Base-by-base conservation (phyloP, 2,329 filamentous ascomycete species). In the Parascedosporium putredinis region DNA sequence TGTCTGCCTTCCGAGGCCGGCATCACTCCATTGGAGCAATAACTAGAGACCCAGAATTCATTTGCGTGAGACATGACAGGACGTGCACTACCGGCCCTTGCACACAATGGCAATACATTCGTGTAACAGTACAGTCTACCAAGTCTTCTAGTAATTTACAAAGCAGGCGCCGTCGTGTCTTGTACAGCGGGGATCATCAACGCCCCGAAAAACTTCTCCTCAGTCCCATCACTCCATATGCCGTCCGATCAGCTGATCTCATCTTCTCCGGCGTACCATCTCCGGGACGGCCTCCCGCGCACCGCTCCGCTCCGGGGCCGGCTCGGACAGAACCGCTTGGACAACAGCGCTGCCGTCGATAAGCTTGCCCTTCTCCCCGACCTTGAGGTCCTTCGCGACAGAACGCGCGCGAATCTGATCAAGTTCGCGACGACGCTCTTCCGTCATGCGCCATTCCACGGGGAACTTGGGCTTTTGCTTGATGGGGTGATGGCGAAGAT, bases 381-480 rank as follows among this genome's bases (percentile, higher is more conserved):
- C 76, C 58, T 69, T 53, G 53, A 75, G 65, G 56, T 91, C 85
- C 24, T 73, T 64, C 52, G 74, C 57, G 47, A 74, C 62, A 20
- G 70, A 62, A 60, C 74, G 63, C 52, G 72, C 62, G 48, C 88
- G 76, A 53, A 73, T 69, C 38, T 72, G 73, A n/a, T 79, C 76
- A 47, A 96, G 70, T 65, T 85, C 74, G 59, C 70, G 63, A 61
- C 74, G 76, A 55, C 88, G 76, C 67, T 86, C 73, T 44, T 78
- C 68, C 2, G 85, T 90, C 74, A 98, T 69, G 52, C 76, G 78
- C 93, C 93, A 98, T 57, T 82, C 79, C 57, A 80, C 75, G 2
- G 93, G 93, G 66, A 96, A 97, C 55, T 73, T 75, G 50, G 79
- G 74, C 62, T 78, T 79, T 38, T 65, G 64, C 71, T 84, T 86